Conservation (phyloP, 805 yeast genomes). For the Tetrapisispora phaffii region DNA sequence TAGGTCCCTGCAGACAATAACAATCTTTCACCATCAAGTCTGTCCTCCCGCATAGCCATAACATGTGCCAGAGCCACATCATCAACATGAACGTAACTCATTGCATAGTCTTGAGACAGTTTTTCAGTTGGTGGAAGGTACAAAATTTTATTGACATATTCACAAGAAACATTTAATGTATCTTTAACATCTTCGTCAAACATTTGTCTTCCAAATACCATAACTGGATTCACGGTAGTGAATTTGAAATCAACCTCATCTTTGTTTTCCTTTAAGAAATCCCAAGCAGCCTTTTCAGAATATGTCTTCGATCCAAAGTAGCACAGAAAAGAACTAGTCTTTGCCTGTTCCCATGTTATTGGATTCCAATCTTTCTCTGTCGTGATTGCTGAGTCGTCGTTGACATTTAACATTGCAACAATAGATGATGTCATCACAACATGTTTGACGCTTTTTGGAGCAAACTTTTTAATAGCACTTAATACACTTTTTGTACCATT, state of each 20-base stretch:
- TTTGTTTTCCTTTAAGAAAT: conserved; percentile 32
- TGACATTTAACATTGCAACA: conserved; percentile 35
- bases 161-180: conserved; percentile 32
- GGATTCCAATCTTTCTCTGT: conserved; percentile 33
- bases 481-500: conserved; percentile 43
- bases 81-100: conserved; percentile 43
- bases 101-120: neutral
- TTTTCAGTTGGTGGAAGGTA: conserved; percentile 14
- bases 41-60: conserved; percentile 36
- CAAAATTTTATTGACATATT: conserved; percentile 23
- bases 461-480: conserved; percentile 34
- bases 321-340: conserved; percentile 15
- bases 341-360: conserved; percentile 22
- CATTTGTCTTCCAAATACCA: conserved; percentile 44
- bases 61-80: conserved; percentile 55
- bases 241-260: conserved; percentile 33
- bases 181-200: conserved; percentile 31
- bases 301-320: conserved; percentile 39
- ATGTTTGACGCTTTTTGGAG: conserved; percentile 34
- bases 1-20: conserved; percentile 18
- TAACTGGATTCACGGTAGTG: conserved; percentile 35
- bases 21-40: conserved; percentile 29
- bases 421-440: conserved; percentile 47
- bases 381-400: conserved; percentile 8
- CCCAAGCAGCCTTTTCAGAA: conserved; percentile 53